These are phyloP conservation scores for Leptomonas seymouri DNA, from an alignment of 208 protist species.

Conservation along the genomic window DNA sequence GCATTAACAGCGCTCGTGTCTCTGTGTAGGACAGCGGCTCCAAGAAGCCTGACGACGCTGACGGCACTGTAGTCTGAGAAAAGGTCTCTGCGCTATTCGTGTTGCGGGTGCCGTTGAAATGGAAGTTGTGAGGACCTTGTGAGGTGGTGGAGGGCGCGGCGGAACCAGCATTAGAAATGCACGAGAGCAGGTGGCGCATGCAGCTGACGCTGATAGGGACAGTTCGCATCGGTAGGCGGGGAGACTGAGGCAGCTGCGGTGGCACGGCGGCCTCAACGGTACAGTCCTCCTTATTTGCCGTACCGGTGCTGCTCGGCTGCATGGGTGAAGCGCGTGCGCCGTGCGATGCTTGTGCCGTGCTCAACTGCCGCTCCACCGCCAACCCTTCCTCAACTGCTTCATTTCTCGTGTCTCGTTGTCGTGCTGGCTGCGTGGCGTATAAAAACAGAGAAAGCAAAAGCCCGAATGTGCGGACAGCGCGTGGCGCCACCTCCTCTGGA, in stretches of 20 bases:
- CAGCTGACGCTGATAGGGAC: conserved; percentile 28
- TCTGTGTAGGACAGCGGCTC: conserved; percentile 28
- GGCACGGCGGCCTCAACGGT: neutral
- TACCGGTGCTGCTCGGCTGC: too few species aligned
- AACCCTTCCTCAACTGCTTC: neutral
- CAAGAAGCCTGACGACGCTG: neutral
- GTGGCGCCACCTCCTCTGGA: conserved; percentile 34
- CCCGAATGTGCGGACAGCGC: conserved; percentile 59
- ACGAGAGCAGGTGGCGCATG: conserved; percentile 22
- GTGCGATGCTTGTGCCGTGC: neutral
- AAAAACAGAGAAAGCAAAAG: conserved; percentile 64
- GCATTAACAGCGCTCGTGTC: conserved; percentile 24
- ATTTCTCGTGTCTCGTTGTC: neutral
- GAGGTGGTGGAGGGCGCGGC: neutral
- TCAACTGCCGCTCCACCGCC: neutral
- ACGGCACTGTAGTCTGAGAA: neutral
- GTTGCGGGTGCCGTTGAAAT: neutral
- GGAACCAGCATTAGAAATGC: neutral
- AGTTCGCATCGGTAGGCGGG: conserved; percentile 16
- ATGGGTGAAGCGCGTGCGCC: neutral
- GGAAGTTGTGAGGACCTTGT: neutral
- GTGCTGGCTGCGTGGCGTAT: conserved; percentile 63
- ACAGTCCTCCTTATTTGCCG: too few species aligned
- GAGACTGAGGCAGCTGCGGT: conserved; percentile 8
- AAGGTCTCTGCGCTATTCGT: too few species aligned